A percentile compares a stretch with the other conserved stretches of the same genome.
These are phyloP conservation scores for Coemansia sp. DNA, from an alignment of 192 early-diverging fungal species.

Conservation along the genomic window DNA sequence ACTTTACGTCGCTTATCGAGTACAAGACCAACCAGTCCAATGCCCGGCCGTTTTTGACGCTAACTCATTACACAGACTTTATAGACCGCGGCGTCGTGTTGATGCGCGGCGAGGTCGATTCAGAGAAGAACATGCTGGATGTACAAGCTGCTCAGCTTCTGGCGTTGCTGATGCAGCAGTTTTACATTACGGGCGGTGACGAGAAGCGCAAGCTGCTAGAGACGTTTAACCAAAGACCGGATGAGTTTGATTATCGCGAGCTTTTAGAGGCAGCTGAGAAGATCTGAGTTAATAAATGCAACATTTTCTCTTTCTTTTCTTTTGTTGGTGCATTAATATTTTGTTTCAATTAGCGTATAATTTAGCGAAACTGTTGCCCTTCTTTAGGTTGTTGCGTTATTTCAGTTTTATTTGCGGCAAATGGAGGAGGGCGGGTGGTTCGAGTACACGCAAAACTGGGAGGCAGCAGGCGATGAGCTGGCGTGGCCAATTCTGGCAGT, in stretches of 20 bases:
- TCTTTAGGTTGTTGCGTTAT: too few species aligned
- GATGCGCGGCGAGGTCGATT: conserved; percentile 79
- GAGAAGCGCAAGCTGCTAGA: conserved; percentile 69
- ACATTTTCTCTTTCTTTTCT: not conserved
- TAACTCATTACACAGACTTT: conserved; percentile 89
- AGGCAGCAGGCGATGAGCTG: conserved; percentile 6
- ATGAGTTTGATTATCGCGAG: conserved; percentile 69
- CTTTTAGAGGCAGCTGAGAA: conserved; percentile 59
- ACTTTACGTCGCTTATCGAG: conserved; percentile 84
- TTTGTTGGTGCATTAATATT: not conserved
- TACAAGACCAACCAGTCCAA: conserved; percentile 81
- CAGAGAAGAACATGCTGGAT: conserved; percentile 57
- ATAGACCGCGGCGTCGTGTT: conserved; percentile 83
- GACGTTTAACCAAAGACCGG: conserved; percentile 75
- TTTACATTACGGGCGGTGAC: conserved; percentile 77
- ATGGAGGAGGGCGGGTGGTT: conserved; percentile 24
- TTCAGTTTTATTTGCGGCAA: not conserved
- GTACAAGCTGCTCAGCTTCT: conserved; percentile 74
- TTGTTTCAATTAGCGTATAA: conserved; percentile 4
- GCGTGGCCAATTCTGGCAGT: conserved; percentile 36
- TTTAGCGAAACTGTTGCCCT: too few species aligned
- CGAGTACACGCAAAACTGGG: conserved; percentile 45
- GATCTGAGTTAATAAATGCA: conserved; percentile 17
- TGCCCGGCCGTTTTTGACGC: conserved; percentile 77
- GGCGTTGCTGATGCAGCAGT: conserved; percentile 79